phyloP scores from a whole-genome alignment of 2,329 filamentous ascomycete genomes.

The Aureobasidium leucospermi region DNA sequence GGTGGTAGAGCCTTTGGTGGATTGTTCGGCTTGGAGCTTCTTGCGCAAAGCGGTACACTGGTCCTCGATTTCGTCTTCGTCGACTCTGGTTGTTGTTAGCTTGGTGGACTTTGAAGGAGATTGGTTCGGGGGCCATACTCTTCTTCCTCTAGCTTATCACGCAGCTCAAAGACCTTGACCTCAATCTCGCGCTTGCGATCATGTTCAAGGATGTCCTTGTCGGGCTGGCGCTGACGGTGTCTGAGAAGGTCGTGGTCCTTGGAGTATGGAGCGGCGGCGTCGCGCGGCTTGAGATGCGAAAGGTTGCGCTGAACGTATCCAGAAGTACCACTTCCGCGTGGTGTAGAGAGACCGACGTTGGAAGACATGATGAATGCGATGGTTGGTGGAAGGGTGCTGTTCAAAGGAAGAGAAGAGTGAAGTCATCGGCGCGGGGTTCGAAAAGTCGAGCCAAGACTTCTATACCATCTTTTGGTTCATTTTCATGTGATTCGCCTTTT shows the following conservation, averaged over 20 bases:
- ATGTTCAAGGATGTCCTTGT: constrained; percentile 89
- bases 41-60: constrained; percentile 60
- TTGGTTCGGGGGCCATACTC: constrained; percentile 44
- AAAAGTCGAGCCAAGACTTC: constrained; percentile 15
- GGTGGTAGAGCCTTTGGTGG: constrained; percentile 36
- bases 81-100: constrained; percentile 45
- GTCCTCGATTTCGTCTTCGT: constrained; percentile 86
- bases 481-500: neutral
- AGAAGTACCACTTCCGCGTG: constrained; percentile 89
- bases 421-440: neutral
- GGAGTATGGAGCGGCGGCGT: constrained; percentile 62
- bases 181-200: constrained; percentile 87
- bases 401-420: constrained; percentile 2
- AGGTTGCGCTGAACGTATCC: constrained; percentile 97
- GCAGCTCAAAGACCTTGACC: constrained; percentile 83
- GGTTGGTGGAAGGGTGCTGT: neutral
- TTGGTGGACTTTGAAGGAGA: neutral
- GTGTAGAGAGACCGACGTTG: constrained; percentile 92
- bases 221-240: constrained; percentile 75
- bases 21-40: constrained; percentile 53
- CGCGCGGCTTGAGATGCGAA: constrained; percentile 78
- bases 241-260: constrained; percentile 62
- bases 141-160: constrained; percentile 87
- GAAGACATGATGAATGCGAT: constrained; percentile 62
- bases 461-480: neutral